Base-by-base conservation (phyloP, 78 protist genomes). In the Andalucia godoyi region DNA sequence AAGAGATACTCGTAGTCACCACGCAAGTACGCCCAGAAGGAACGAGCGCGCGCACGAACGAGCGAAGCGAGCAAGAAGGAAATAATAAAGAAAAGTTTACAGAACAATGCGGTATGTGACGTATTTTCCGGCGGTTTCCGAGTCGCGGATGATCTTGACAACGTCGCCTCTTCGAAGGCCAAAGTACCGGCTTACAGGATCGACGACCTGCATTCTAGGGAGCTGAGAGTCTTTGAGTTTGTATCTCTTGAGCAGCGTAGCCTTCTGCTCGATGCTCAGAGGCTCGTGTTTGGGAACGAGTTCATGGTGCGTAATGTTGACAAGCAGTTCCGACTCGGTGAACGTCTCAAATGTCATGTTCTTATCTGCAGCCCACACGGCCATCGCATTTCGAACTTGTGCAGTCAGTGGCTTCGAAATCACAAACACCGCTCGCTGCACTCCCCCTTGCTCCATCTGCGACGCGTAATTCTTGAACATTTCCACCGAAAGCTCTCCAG, bases 71-170 rank as follows among this genome's bases (percentile, higher is more conserved):
- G n/a, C n/a, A n/a, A n/a, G n/a, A n/a, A n/a, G n/a, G n/a, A n/a
- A n/a, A n/a, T 46, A 46, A 46, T 21, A 46, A 46, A 46, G 21
- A 55, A 74, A 18, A 46, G 15, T 17, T 60, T 53, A 81, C 7
- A 75, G 15, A 9, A 84, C 93, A 0, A 83, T 64, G 18, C 89
- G 57, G 61, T 89, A 93, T 13, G 97, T 88, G 49, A 87, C 77
- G 76, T 93, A 93, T 51, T 84, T 57, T 13, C 97, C 97, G 23
- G 97, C 97, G 13, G 97, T 90, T 55, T 93, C 97, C 1, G 85
- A 72, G 23, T 81, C 68, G 27, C 97, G 75, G 34, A 72, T 37
- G 57, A 93, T 93, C 41, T 62, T 65, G n/a, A 93, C 88, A 0
- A 93, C 95, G 51, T 85, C 52, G 32, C 87, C 88, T 54, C 77